Evolutionary conservation across 305 asterid genomes (phyloP).

Genomic region (Fraxinus nigra): DNA sequence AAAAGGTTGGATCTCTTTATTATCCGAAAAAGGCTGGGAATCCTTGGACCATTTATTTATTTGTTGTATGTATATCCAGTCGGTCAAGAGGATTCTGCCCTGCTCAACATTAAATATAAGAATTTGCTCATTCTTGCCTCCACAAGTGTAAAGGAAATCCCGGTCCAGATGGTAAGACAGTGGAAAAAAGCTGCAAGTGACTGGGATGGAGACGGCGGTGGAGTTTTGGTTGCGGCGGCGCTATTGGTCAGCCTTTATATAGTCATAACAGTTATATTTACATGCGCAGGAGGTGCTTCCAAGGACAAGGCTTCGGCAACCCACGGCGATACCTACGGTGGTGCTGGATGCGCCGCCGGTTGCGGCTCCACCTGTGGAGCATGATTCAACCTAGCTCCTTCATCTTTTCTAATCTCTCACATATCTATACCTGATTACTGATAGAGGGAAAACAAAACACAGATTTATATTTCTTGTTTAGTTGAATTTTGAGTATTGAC

Average conservation of each 20-base stretch:
- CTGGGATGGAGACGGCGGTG: neutral
- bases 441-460: neutral
- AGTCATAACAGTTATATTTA: neutral
- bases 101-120: neutral
- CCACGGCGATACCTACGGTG: neutral
- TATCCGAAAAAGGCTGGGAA: neutral
- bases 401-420: neutral
- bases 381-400: neutral
- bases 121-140: neutral
- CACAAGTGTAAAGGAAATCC: neutral
- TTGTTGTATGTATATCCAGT: neutral
- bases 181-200: neutral
- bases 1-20: no score
- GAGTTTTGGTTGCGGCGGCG: neutral
- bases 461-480: neutral
- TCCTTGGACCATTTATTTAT: slow-evolving; percentile 5
- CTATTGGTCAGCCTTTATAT: neutral
- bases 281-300: slow-evolving; percentile 9
- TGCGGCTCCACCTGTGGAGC: slow-evolving; percentile 13
- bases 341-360: slow-evolving; percentile 6
- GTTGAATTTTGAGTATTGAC: neutral
- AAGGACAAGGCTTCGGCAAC: slow-evolving; percentile 10
- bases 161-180: neutral
- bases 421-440: neutral
- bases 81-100: neutral